Conservation (phyloP, 768 basidiomycete species). For the Termitomyces sp. region DNA sequence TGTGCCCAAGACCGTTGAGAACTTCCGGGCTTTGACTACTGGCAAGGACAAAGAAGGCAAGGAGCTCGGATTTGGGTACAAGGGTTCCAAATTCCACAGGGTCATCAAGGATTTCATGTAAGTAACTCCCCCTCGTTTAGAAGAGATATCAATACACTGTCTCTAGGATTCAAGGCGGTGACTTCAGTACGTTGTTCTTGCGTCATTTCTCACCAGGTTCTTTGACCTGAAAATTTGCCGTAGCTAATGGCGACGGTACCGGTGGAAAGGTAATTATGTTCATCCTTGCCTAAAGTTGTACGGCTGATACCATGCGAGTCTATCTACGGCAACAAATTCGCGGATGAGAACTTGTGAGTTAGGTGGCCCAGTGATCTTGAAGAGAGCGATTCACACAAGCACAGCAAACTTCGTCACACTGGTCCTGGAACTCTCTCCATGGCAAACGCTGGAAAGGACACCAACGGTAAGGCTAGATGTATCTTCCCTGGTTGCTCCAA, state of each 20-base stretch:
- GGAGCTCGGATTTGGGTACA: conserved; percentile 83
- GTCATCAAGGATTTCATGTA: conserved; percentile 93
- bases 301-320: conserved; percentile 43
- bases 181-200: conserved; percentile 70
- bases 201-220: neutral
- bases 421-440: conserved; percentile 85
- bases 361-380: neutral
- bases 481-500: conserved; percentile 1
- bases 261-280: conserved; percentile 67
- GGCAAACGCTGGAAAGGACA: conserved; percentile 92
- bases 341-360: conserved; percentile 92
- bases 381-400: neutral
- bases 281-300: neutral
- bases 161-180: conserved; percentile 91
- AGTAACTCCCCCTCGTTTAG: conserved; percentile 12
- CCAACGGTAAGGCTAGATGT: conserved; percentile 60
- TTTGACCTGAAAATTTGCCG: conserved; percentile 12
- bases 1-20: conserved; percentile 94
- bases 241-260: conserved; percentile 82
- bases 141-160: neutral
- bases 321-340: conserved; percentile 86
- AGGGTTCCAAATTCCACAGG: conserved; percentile 95
- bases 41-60: conserved; percentile 76
- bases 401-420: conserved; percentile 93
- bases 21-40: conserved; percentile 91